Conservation (phyloP, 768 basidiomycete species). For the Suillus subluteus region DNA sequence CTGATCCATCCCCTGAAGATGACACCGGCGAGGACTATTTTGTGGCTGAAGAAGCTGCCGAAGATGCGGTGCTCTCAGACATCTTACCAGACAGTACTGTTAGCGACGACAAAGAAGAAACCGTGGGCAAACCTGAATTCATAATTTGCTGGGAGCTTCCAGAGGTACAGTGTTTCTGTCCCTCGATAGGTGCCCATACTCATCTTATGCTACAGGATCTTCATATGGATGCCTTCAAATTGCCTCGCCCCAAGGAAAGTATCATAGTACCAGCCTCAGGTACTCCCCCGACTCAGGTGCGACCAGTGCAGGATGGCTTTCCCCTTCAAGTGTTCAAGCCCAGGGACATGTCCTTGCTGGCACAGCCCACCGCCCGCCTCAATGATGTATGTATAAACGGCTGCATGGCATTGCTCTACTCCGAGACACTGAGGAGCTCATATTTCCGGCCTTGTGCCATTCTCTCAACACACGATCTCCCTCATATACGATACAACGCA, state of each 20-base stretch:
- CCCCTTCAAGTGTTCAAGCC: conserved; percentile 7
- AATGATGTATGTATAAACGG: conserved; percentile 16
- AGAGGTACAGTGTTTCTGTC: background rate
- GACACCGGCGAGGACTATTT: background rate
- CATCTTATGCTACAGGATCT: background rate
- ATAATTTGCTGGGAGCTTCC: conserved; percentile 5
- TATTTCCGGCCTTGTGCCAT: background rate
- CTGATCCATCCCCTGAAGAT: background rate
- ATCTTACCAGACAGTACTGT: background rate
- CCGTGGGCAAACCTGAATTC: background rate
- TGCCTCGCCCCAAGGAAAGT: background rate
- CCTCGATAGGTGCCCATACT: background rate
- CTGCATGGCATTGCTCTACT: conserved; percentile 9
- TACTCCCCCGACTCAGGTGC: background rate
- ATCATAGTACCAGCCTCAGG: no score
- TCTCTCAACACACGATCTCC: conserved; percentile 8
- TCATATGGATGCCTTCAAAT: background rate
- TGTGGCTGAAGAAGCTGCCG: background rate
- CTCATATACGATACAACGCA: conserved; percentile 2
- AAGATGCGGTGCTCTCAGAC: no score
- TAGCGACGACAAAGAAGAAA: conserved; percentile 3
- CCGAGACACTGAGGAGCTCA: background rate
- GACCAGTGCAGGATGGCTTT: conserved; percentile 5
- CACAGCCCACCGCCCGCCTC: background rate
- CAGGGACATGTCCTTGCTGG: conserved; percentile 5